A percentile compares a stretch with the other conserved stretches of the same genome.
These are phyloP conservation scores for Tardiomyces digboiensis DNA, from an alignment of 1,139 yeast genomes.

Conservation along the genomic window DNA sequence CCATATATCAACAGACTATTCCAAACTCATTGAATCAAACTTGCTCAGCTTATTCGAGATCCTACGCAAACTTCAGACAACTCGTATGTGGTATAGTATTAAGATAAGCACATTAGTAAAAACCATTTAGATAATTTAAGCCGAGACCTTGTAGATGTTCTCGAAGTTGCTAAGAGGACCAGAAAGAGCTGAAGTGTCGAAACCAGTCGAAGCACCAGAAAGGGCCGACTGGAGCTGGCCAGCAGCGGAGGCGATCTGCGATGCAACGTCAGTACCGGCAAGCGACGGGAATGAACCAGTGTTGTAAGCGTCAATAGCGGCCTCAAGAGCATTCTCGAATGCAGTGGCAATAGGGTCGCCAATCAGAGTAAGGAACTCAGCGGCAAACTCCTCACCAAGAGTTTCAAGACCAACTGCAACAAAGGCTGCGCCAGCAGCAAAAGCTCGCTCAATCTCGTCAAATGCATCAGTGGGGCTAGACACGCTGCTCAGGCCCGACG, in stretches of 20 bases:
- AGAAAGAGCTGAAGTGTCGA: not conserved
- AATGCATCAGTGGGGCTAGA: not conserved
- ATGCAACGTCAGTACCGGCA: not conserved
- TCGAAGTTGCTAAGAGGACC: not conserved
- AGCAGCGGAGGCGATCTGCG: not conserved
- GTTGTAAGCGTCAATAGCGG: not conserved
- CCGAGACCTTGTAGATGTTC: not conserved
- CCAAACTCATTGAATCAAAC: no score
- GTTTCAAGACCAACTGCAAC: not conserved
- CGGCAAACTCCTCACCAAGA: not conserved
- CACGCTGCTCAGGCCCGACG: not conserved
- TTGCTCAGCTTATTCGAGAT: no score
- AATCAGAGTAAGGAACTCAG: not conserved
- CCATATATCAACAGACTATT: no score
- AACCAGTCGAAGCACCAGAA: not conserved
- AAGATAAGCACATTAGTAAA: no score
- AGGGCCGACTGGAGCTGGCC: not conserved
- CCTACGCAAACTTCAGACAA: no score
- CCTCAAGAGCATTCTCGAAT: not conserved
- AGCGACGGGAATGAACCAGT: not conserved
- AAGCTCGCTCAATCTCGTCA: not conserved
- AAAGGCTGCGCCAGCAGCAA: no score
- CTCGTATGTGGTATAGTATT: no score
- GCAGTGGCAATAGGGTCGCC: not conserved
- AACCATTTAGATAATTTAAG: no score